These are phyloP conservation scores for Fusarium drepaniforme DNA, from an alignment of 2,329 filamentous ascomycete genomes.

Conservation along the genomic window DNA sequence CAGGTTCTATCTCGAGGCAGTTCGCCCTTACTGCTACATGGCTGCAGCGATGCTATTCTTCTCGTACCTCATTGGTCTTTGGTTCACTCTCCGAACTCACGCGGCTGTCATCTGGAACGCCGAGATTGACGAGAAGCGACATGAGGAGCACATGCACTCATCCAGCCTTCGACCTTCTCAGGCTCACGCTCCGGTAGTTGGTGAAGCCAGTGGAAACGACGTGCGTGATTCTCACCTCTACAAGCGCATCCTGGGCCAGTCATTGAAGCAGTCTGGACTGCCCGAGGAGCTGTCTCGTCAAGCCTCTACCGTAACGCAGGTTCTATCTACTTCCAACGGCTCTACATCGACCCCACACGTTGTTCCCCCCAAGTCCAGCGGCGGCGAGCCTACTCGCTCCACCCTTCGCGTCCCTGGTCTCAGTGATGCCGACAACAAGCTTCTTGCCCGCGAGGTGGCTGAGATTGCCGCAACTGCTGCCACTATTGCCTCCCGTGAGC, in stretches of 20 bases:
- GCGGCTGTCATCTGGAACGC: slow-evolving; percentile 97
- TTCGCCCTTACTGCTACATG: slow-evolving; percentile 93
- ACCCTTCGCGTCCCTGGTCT: slow-evolving; percentile 74
- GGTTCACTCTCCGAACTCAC: slow-evolving; percentile 96
- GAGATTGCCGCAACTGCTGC: slow-evolving; percentile 95
- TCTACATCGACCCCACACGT: slow-evolving; percentile 72
- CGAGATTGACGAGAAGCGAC: slow-evolving; percentile 82
- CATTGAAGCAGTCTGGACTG: slow-evolving; percentile 85
- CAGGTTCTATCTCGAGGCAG: slow-evolving; percentile 89
- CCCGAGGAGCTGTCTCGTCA: slow-evolving; percentile 59
- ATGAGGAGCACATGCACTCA: slow-evolving; percentile 62
- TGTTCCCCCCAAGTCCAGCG: slow-evolving; percentile 77
- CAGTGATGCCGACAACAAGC: slow-evolving; percentile 84
- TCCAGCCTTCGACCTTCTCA: slow-evolving; percentile 52
- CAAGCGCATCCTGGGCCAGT: slow-evolving; percentile 92
- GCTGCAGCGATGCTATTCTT: slow-evolving; percentile 88
- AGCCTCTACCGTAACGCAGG: slow-evolving; percentile 51
- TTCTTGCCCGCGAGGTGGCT: slow-evolving; percentile 86
- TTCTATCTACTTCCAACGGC: slow-evolving; percentile 55
- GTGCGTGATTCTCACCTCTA: slow-evolving; percentile 92
- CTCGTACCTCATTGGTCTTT: slow-evolving; percentile 92
- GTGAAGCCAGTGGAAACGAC: slow-evolving; percentile 69
- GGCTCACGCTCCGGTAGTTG: slow-evolving; percentile 47
- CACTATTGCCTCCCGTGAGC: slow-evolving; percentile 85
- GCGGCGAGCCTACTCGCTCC: slow-evolving; percentile 53